Base-by-base conservation (phyloP, 1,284 basidiomycete genomes). In the Phlebopus sp. region DNA sequence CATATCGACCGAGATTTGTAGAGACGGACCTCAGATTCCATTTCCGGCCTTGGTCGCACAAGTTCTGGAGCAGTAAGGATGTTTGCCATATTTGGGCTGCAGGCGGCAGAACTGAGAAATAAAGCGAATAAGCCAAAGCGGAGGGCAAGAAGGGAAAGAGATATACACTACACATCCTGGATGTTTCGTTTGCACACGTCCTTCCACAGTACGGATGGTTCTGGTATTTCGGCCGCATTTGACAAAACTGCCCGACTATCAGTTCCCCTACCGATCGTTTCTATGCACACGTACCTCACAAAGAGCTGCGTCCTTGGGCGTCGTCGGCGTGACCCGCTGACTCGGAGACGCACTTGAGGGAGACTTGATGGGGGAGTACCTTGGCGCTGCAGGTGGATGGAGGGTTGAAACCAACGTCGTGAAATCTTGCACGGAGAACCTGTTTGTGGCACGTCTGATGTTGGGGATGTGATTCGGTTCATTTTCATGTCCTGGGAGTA, bases 201-300 rank as follows among this genome's bases (percentile, higher is more conserved):
- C 81, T 79, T 37, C 80, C 80, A 55, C 81, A 84, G 52, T 76
- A 83, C 14, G 71, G 66, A 55, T 78, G 73, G 46, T 65, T 70
- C 17, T 68, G 70, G 52, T 74, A 79, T 57, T 72, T 81, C 19
- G 79, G 78, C 52, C 77, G 78, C 59, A 71, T 67, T 51, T 76
- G 73, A 53, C 81, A 84, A 46, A 76, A 75, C 81, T 83, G 44
- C 8, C 37, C 36, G 9, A 49, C 15, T 17, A 42, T 48, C n/a
- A 35, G 44, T 60, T 36, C 54, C 42, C 11, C 6, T 23, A 27
- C 14, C 6, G 18, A 10, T 2, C 14, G 3, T 2, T 19, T n/a
- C 31, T 38, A 5, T 14, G 18, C 10, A 46, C 40, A 55, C 55
- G 14, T 50, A 70, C 68, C 55, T 69, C 57, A 34, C 68, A 69